phyloP scores from a whole-genome alignment of 2,329 filamentous ascomycete species.

The Venturia aucupariae region DNA sequence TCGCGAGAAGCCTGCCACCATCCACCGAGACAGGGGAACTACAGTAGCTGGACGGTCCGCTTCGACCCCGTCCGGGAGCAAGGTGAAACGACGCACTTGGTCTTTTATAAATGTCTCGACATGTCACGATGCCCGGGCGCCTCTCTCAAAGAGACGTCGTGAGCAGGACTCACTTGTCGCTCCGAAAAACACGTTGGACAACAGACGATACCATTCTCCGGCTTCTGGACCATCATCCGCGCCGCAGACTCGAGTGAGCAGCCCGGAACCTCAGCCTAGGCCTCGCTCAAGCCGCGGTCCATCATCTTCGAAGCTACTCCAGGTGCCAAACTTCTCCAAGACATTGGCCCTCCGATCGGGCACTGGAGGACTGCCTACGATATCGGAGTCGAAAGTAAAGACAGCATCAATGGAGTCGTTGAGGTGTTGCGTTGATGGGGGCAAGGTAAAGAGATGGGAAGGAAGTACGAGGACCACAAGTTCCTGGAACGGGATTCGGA shows the following conservation, averaged over 20 bases:
- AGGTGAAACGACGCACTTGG: not conserved
- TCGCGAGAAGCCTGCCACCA: not conserved
- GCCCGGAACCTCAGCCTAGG: slow-evolving; percentile 5
- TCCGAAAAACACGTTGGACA: not conserved
- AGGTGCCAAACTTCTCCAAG: slow-evolving; percentile 1
- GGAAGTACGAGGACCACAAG: slow-evolving; percentile 24
- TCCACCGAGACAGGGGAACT: slow-evolving; percentile 1
- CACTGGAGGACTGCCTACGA: not conserved
- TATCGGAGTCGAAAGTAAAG: not conserved
- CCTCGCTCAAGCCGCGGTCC: slow-evolving; percentile 2
- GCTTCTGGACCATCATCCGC: not conserved
- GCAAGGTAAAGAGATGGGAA: slow-evolving; percentile 27
- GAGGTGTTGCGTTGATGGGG: not conserved
- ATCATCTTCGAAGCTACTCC: not conserved
- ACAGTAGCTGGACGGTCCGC: not conserved
- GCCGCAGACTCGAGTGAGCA: slow-evolving; percentile 1
- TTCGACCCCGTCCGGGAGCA: not conserved
- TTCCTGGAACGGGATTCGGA: slow-evolving; percentile 38
- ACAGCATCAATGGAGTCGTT: slow-evolving; percentile 5
- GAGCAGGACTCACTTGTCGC: not conserved
- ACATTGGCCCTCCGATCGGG: not conserved
- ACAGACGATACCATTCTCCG: not conserved
- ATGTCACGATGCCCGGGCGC: not conserved
- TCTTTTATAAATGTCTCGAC: slow-evolving; percentile 3
- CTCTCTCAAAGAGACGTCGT: not conserved